Evolutionary conservation across 2,329 filamentous ascomycete genomes (phyloP).

Genomic region (Aspergillus fructus): DNA sequence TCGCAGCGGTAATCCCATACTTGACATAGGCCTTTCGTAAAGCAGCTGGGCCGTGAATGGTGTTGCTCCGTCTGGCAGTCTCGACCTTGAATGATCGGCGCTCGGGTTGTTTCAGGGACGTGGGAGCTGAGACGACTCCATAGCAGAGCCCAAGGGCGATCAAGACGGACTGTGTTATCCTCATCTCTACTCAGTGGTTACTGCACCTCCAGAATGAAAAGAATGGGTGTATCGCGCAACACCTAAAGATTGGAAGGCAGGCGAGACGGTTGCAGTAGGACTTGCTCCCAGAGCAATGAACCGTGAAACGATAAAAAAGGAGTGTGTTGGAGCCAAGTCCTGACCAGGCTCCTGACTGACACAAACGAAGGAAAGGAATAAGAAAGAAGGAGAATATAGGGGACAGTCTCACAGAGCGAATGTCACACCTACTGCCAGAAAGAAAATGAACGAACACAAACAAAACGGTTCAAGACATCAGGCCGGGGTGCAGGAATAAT

Average conservation of each 20-base stretch:
- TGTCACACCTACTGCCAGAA: constrained; percentile 10
- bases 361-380: constrained; percentile 8
- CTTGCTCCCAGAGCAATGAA: constrained; percentile 3
- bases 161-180: constrained; percentile 27
- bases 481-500: constrained; percentile 3
- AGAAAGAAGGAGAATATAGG: constrained; percentile 7
- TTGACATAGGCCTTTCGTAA: constrained; percentile 68
- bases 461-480: constrained; percentile 1
- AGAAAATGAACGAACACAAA: constrained; percentile 5
- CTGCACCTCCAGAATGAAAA: constrained; percentile 2
- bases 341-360: constrained; percentile 15
- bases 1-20: constrained; percentile 55
- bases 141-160: constrained; percentile 32
- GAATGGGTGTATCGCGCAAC: constrained; percentile 3
- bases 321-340: constrained; percentile 22
- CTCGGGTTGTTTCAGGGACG: constrained; percentile 22
- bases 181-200: constrained; percentile 22
- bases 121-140: constrained; percentile 35
- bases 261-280: not conserved
- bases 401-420: constrained; percentile 16
- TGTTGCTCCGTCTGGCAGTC: constrained; percentile 57
- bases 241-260: not conserved
- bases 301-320: constrained; percentile 9
- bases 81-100: constrained; percentile 61
- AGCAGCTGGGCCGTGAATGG: constrained; percentile 59